A percentile compares a stretch with the other conserved stretches of the same genome.
Conservation (phyloP, 768 basidiomycete genomes). For the Paxillus involutus region DNA sequence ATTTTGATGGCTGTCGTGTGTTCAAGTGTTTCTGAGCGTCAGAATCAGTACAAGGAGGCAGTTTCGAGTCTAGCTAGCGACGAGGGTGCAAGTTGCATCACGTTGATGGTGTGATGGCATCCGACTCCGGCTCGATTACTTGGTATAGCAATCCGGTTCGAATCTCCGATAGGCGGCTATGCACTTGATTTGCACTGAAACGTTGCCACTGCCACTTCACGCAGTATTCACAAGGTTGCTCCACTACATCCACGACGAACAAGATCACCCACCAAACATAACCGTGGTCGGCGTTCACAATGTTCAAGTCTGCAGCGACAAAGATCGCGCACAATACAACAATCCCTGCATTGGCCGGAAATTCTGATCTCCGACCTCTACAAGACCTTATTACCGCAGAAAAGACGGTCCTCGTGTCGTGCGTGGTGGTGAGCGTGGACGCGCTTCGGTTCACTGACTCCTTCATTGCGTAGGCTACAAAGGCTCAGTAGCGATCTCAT, state of each 20-base stretch:
- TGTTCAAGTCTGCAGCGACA: slow-evolving; percentile 79
- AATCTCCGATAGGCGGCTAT: slow-evolving; percentile 1
- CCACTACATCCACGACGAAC: slow-evolving; percentile 5
- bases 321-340: slow-evolving; percentile 90
- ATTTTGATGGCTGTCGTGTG: not conserved
- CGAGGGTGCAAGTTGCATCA: not conserved
- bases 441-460: not conserved
- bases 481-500: slow-evolving; percentile 63
- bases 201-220: not conserved
- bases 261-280: not conserved
- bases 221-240: not conserved
- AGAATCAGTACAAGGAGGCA: no score
- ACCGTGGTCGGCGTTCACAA: slow-evolving; percentile 27
- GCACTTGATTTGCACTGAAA: not conserved
- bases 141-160: not conserved
- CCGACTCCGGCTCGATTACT: not conserved
- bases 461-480: slow-evolving; percentile 47
- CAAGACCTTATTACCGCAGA: slow-evolving; percentile 91
- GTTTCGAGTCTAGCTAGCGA: no score
- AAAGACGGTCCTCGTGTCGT: slow-evolving; percentile 79
- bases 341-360: slow-evolving; percentile 65
- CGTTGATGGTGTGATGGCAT: not conserved
- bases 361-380: slow-evolving; percentile 75
- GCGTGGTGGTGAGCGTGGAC: slow-evolving; percentile 25
- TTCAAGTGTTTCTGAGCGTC: no score